These are phyloP conservation scores for Knoxia roxburghii DNA, from an alignment of 257 asterid species.

Conservation along the genomic window DNA sequence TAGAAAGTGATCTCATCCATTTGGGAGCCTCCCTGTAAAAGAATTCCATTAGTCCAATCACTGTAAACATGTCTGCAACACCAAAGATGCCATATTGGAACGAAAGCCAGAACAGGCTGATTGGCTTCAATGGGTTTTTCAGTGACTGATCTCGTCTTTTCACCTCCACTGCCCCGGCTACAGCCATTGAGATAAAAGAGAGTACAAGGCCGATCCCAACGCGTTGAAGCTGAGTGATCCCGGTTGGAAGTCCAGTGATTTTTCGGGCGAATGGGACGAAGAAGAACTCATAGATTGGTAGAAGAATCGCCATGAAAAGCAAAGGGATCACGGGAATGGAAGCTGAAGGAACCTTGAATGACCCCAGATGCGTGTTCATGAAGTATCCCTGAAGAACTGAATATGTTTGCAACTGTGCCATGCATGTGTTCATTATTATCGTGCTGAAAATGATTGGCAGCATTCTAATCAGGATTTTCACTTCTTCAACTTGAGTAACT, in stretches of 20 bases:
- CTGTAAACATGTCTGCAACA: slow-evolving; percentile 63
- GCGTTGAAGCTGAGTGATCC: slow-evolving; percentile 50
- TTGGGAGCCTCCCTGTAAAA: slow-evolving; percentile 61
- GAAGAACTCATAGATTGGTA: slow-evolving; percentile 42
- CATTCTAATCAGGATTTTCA: slow-evolving; percentile 41
- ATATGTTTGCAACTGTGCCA: slow-evolving; percentile 49
- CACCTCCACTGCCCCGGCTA: slow-evolving; percentile 40
- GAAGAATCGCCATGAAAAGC: slow-evolving; percentile 36
- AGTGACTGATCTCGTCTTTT: slow-evolving; percentile 37
- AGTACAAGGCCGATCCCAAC: slow-evolving; percentile 45
- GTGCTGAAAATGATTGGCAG: slow-evolving; percentile 45
- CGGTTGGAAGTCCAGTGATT: slow-evolving; percentile 37
- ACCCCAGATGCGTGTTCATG: slow-evolving; percentile 37
- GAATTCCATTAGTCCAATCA: slow-evolving; percentile 61
- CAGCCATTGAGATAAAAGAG: slow-evolving; percentile 34
- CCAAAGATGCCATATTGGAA: slow-evolving; percentile 64
- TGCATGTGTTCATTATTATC: slow-evolving; percentile 43
- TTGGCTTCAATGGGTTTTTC: slow-evolving; percentile 24
- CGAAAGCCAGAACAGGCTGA: slow-evolving; percentile 58
- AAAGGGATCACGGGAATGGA: slow-evolving; percentile 45
- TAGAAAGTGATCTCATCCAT: slow-evolving; percentile 66
- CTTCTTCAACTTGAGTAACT: slow-evolving; percentile 49
- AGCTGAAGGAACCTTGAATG: slow-evolving; percentile 38
- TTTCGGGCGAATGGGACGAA: slow-evolving; percentile 39
- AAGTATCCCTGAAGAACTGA: slow-evolving; percentile 43